phyloP scores from a whole-genome alignment of 495 filamentous ascomycete genomes.

The Polyplosphaeria fusca region DNA sequence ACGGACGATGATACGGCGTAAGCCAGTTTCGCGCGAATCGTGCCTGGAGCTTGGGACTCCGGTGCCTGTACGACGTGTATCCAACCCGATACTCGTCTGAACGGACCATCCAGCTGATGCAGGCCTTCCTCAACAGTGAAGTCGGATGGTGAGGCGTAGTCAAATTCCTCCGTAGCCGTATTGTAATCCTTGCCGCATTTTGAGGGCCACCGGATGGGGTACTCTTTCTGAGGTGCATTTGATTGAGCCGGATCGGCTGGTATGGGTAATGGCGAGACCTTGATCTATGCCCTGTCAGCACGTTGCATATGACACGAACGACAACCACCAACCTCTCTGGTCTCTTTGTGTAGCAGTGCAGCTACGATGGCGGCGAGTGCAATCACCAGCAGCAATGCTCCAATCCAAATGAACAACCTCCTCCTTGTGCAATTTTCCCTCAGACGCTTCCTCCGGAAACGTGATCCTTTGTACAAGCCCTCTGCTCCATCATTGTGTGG shows the following conservation, averaged over 20 bases:
- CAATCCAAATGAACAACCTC: constrained; percentile 11
- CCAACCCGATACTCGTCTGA: constrained; percentile 24
- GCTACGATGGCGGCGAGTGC: constrained; percentile 8
- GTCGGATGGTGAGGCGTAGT: constrained; percentile 10
- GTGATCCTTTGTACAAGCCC: constrained; percentile 1
- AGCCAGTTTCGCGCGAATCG: constrained; percentile 18
- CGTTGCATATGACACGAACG: neutral
- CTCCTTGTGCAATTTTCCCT: constrained; percentile 20
- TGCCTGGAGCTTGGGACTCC: constrained; percentile 12
- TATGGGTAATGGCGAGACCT: neutral
- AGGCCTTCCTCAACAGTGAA: constrained; percentile 14
- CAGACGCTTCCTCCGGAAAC: constrained; percentile 4
- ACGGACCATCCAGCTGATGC: constrained; percentile 17
- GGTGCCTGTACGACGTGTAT: constrained; percentile 23
- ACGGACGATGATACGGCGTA: constrained; percentile 21
- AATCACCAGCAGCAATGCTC: constrained; percentile 2
- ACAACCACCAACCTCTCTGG: neutral
- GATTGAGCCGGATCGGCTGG: constrained; percentile 1
- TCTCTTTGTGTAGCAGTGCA: neutral
- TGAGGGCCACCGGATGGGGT: constrained; percentile 25
- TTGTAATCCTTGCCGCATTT: constrained; percentile 27
- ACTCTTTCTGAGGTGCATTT: constrained; percentile 6
- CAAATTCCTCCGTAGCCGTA: constrained; percentile 7
- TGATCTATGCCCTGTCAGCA: neutral
- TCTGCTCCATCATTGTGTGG: neutral